Evolutionary conservation across 495 filamentous ascomycete genomes (phyloP).

Genomic region (Staphylotrichum longicolle): DNA sequence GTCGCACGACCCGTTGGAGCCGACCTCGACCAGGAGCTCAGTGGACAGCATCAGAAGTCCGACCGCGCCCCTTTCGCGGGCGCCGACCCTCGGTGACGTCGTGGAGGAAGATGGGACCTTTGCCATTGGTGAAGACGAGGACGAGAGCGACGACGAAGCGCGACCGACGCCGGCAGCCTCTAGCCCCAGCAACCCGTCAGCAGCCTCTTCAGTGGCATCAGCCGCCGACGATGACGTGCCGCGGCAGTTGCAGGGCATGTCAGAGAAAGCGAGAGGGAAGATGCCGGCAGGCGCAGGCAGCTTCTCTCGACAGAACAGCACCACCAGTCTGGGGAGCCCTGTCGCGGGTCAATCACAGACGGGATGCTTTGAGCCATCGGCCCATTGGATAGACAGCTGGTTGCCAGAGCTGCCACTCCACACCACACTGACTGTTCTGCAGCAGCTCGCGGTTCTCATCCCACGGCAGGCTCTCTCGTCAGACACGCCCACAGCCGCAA

Average conservation of each 20-base stretch:
- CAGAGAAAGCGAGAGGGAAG: conserved; percentile 95
- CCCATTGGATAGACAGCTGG: conserved; percentile 88
- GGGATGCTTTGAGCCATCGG: conserved; percentile 72
- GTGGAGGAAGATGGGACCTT: conserved; percentile 76
- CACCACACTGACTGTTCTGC: conserved; percentile 79
- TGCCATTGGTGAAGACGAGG: conserved; percentile 80
- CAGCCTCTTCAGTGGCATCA: conserved; percentile 68
- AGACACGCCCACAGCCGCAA: conserved; percentile 36
- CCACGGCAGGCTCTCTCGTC: conserved; percentile 41
- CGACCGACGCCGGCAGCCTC: conserved; percentile 68
- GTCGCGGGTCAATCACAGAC: conserved; percentile 49
- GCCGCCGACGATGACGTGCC: conserved; percentile 67
- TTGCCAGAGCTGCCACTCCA: conserved; percentile 88
- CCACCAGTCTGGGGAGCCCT: conserved; percentile 73
- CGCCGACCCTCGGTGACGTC: conserved; percentile 68
- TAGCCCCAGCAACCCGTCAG: conserved; percentile 68
- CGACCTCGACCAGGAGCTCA: conserved; percentile 56
- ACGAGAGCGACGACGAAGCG: conserved; percentile 76
- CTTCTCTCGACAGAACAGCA: conserved; percentile 92
- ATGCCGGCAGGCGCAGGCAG: conserved; percentile 81
- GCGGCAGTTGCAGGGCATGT: conserved; percentile 92
- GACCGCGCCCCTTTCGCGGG: conserved; percentile 51
- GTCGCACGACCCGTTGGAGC: conserved; percentile 44
- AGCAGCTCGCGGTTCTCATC: conserved; percentile 53
- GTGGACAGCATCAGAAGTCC: conserved; percentile 71